Evolutionary conservation across 345 rosid species (phyloP).

Genomic region (Gossypium bickii): DNA sequence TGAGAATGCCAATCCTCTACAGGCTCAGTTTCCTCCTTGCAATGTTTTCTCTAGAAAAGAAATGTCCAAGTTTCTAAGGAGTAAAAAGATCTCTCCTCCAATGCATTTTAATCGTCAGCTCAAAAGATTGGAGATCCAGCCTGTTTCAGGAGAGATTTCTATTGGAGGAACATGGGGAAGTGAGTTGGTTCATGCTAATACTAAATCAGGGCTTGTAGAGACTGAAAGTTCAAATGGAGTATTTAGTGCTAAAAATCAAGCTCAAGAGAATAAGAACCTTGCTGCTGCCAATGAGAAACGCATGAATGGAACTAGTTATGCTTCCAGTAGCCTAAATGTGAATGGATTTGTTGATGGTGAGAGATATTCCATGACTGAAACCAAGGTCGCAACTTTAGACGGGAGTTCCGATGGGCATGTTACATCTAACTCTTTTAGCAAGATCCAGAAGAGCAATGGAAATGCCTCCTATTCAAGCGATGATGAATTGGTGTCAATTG

Average conservation of each 20-base stretch:
- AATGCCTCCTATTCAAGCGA: slow-evolving; percentile 40
- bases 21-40: slow-evolving; percentile 77
- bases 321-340: slow-evolving; percentile 25
- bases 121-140: slow-evolving; percentile 30
- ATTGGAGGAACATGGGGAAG: slow-evolving; percentile 19
- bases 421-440: slow-evolving; percentile 28
- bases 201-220: slow-evolving; percentile 26
- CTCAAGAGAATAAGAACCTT: slow-evolving; percentile 29
- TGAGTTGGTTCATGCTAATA: slow-evolving; percentile 21
- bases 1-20: slow-evolving; percentile 59
- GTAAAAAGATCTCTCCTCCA: slow-evolving; percentile 51
- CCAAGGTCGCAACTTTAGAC: slow-evolving; percentile 27
- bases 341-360: slow-evolving; percentile 20
- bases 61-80: slow-evolving; percentile 68
- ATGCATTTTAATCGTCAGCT: slow-evolving; percentile 38
- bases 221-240: slow-evolving; percentile 35
- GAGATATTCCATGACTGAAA: slow-evolving; percentile 20
- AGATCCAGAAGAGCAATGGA: slow-evolving; percentile 28
- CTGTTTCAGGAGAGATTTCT: slow-evolving; percentile 34
- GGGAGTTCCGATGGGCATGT: slow-evolving; percentile 25
- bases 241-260: slow-evolving; percentile 14
- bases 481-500: slow-evolving; percentile 53
- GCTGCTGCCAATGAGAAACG: slow-evolving; percentile 28
- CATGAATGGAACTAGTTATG: slow-evolving; percentile 32
- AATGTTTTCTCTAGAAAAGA: slow-evolving; percentile 76